A percentile compares a stretch with the other conserved stretches of the same genome.
Evolutionary conservation across 306 rosid species (phyloP).

Genomic region (Vachellia collinsii): DNA sequence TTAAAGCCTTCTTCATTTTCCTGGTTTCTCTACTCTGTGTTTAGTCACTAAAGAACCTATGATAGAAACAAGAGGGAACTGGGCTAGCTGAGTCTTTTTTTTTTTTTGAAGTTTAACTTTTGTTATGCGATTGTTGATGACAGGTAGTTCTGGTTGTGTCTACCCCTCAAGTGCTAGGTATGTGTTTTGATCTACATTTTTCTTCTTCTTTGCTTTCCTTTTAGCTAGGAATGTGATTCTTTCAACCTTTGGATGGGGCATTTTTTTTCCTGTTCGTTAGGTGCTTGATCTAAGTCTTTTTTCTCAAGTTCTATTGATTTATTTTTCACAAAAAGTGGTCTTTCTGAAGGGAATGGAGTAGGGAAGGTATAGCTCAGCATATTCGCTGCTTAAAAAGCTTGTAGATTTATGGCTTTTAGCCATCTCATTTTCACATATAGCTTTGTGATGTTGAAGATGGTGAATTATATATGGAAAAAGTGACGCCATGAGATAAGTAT

Average conservation of each 20-base stretch:
- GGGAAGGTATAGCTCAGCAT: background rate
- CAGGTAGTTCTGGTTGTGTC: constrained; percentile 70
- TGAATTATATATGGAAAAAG: too few species aligned
- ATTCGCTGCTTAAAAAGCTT: constrained; percentile 1
- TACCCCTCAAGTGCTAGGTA: constrained; percentile 87
- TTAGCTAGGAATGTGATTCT: constrained; percentile 1
- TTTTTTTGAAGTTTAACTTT: too few species aligned
- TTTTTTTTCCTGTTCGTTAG: background rate
- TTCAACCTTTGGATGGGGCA: background rate
- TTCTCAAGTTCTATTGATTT: background rate
- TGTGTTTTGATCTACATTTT: background rate
- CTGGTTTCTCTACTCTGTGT: background rate
- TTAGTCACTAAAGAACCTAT: background rate
- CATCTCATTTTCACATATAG: background rate
- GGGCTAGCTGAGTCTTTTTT: background rate
- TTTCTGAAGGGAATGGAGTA: background rate
- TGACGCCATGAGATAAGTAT: background rate
- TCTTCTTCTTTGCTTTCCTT: background rate
- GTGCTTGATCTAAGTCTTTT: background rate
- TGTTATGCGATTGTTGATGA: constrained; percentile 11
- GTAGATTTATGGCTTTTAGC: background rate
- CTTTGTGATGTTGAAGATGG: background rate
- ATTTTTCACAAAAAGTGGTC: background rate
- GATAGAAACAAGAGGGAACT: background rate
- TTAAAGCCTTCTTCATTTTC: background rate